Evolutionary conservation across 305 asterid genomes (phyloP).

Genomic region (Fraxinus dipetala): DNA sequence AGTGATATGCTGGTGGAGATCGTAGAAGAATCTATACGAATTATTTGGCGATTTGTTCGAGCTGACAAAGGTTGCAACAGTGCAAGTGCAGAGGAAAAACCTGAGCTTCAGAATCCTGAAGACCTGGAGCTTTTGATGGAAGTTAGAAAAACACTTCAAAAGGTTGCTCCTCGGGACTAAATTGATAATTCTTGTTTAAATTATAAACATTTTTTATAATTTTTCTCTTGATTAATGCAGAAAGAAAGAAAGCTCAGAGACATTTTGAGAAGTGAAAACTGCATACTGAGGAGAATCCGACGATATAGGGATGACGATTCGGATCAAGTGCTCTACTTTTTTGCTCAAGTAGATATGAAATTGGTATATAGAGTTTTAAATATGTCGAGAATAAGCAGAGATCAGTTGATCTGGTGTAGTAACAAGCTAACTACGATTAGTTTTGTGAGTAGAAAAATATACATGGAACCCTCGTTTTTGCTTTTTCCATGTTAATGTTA

Average conservation of each 20-base stretch:
- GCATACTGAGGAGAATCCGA: slow-evolving; percentile 59
- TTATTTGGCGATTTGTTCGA: slow-evolving; percentile 79
- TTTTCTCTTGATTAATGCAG: slow-evolving; percentile 38
- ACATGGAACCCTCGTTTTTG: slow-evolving; percentile 71
- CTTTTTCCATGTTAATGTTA: slow-evolving; percentile 69
- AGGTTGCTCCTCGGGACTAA: slow-evolving; percentile 42
- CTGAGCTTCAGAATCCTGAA: slow-evolving; percentile 44
- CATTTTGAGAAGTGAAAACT: slow-evolving; percentile 58
- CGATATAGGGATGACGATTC: slow-evolving; percentile 51
- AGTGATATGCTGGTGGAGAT: slow-evolving; percentile 74
- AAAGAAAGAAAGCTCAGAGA: slow-evolving; percentile 80
- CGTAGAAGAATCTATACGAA: slow-evolving; percentile 81
- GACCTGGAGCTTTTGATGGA: slow-evolving; percentile 55
- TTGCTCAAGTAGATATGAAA: slow-evolving; percentile 81
- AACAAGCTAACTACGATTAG: slow-evolving; percentile 65
- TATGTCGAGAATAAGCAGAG: slow-evolving; percentile 67
- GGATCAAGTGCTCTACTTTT: slow-evolving; percentile 72
- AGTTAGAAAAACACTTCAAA: slow-evolving; percentile 50
- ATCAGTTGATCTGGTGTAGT: slow-evolving; percentile 77
- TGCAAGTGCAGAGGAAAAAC: slow-evolving; percentile 28
- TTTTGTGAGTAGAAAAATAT: slow-evolving; percentile 62
- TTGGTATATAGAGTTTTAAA: slow-evolving; percentile 74
- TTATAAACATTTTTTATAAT: not conserved
- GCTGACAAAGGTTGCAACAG: slow-evolving; percentile 65
- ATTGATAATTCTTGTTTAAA: not conserved